Evolutionary conservation across 306 rosid species (phyloP).

Genomic region (Cucurbita ficifolia): DNA sequence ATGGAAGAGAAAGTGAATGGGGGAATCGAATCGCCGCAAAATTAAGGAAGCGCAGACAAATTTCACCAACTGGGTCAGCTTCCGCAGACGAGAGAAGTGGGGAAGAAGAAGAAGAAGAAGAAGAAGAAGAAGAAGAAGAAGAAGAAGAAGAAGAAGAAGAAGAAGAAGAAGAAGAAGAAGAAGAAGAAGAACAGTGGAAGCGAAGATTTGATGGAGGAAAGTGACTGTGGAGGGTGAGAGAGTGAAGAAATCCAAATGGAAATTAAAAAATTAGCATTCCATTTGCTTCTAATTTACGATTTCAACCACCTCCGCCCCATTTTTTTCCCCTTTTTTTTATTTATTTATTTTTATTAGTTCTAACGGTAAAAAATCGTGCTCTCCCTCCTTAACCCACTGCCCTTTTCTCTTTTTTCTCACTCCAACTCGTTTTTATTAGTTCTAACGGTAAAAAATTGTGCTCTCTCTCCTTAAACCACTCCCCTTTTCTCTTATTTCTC

Average conservation of each 20-base stretch:
- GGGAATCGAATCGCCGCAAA: neutral
- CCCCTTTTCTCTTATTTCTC: too few species aligned
- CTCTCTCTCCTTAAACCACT: too few species aligned
- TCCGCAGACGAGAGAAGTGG: neutral
- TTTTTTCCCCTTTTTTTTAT: neutral
- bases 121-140: neutral
- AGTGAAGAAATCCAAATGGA: neutral
- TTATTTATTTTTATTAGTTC: too few species aligned
- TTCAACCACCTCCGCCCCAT: constrained; percentile 12
- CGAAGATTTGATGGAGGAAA: constrained; percentile 9
- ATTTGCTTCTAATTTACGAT: constrained; percentile 15
- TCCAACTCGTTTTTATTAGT: too few species aligned
- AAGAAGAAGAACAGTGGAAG: neutral
- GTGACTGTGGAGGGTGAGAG: neutral
- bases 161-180: neutral
- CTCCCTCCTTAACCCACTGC: too few species aligned
- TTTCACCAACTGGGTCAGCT: neutral
- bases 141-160: too few species aligned
- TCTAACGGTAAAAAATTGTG: too few species aligned
- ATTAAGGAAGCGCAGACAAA: neutral
- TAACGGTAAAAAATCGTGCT: too few species aligned
- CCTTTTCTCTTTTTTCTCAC: too few species aligned
- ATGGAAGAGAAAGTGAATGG: neutral
- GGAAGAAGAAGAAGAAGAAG: neutral
- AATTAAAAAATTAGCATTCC: neutral